Evolutionary conservation across 306 rosid genomes (phyloP).

Genomic region (Cotoneaster glaucophyllus): DNA sequence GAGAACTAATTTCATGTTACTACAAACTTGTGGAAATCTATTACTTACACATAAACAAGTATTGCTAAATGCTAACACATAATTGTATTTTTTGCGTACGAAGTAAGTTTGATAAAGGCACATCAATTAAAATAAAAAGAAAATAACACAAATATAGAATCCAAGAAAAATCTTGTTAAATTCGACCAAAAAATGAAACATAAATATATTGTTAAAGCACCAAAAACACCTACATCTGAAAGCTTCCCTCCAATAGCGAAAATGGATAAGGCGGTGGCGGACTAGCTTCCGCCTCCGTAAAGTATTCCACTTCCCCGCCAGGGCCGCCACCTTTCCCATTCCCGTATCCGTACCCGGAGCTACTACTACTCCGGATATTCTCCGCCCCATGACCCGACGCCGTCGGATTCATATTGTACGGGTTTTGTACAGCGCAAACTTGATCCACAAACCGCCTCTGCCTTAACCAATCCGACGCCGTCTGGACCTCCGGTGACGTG

Average conservation of each 20-base stretch:
- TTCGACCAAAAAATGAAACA: not conserved
- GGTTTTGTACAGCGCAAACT: slow-evolving; percentile 10
- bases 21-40: too few species aligned
- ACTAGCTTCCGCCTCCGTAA: slow-evolving; percentile 36
- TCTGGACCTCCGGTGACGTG: slow-evolving; percentile 17
- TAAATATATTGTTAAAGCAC: not conserved
- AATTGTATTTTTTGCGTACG: too few species aligned
- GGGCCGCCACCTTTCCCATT: slow-evolving; percentile 5
- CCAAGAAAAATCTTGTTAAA: slow-evolving; percentile 21
- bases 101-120: too few species aligned
- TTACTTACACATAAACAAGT: too few species aligned
- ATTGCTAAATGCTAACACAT: too few species aligned
- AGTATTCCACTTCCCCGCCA: slow-evolving; percentile 23
- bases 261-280: slow-evolving; percentile 86
- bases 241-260: slow-evolving; percentile 71
- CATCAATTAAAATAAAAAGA: not conserved
- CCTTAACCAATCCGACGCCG: slow-evolving; percentile 28
- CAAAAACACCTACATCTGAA: slow-evolving; percentile 24
- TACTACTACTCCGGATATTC: not conserved
- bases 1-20: too few species aligned
- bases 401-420: slow-evolving; percentile 3
- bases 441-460: slow-evolving; percentile 1
- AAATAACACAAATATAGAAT: slow-evolving; percentile 24
- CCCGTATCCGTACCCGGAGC: not conserved
- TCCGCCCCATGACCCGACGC: slow-evolving; percentile 5